A percentile compares a stretch with the other conserved stretches of the same genome.
Evolutionary conservation across 2,329 filamentous ascomycete genomes (phyloP).

Genomic region (Claviceps quebecensis): DNA sequence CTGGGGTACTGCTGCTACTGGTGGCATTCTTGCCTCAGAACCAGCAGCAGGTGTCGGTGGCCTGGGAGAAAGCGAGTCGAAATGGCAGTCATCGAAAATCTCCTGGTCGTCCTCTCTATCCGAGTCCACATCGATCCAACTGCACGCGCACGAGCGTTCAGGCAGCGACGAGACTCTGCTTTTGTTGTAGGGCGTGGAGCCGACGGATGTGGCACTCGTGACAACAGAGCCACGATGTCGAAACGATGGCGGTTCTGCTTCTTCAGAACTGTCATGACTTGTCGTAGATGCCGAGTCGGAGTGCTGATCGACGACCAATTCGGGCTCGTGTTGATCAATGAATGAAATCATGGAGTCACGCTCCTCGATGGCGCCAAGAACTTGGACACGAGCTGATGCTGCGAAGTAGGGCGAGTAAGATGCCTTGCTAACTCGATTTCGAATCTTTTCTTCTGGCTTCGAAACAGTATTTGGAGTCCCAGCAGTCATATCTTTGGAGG

Average conservation of each 20-base stretch:
- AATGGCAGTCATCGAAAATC: constrained; percentile 1
- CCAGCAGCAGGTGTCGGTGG: constrained; percentile 16
- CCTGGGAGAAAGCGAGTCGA: constrained; percentile 15
- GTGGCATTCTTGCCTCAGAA: constrained; percentile 5
- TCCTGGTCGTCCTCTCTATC: constrained; percentile 16
- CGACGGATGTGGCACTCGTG: constrained; percentile 23
- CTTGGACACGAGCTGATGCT: constrained; percentile 16
- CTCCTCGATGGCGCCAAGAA: constrained; percentile 23
- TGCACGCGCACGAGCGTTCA: constrained; percentile 14
- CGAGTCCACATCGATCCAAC: constrained; percentile 25
- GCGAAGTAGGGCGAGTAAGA: constrained; percentile 16
- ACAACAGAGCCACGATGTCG: constrained; percentile 21
- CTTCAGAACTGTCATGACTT: constrained; percentile 18
- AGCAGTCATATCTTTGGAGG: constrained; percentile 37
- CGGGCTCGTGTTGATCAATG: constrained; percentile 12
- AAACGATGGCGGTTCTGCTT: constrained; percentile 19
- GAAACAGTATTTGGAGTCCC: constrained; percentile 29
- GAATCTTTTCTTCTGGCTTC: constrained; percentile 15
- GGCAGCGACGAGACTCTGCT: constrained; percentile 9
- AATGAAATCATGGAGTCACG: constrained; percentile 22
- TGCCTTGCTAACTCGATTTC: constrained; percentile 6
- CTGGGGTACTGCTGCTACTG: background rate
- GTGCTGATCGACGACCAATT: constrained; percentile 10
- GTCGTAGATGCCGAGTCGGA: constrained; percentile 21
- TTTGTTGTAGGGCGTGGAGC: constrained; percentile 14